Evolutionary conservation across 2,329 filamentous ascomycete species (phyloP).

Genomic region (Aspergillus candidus): DNA sequence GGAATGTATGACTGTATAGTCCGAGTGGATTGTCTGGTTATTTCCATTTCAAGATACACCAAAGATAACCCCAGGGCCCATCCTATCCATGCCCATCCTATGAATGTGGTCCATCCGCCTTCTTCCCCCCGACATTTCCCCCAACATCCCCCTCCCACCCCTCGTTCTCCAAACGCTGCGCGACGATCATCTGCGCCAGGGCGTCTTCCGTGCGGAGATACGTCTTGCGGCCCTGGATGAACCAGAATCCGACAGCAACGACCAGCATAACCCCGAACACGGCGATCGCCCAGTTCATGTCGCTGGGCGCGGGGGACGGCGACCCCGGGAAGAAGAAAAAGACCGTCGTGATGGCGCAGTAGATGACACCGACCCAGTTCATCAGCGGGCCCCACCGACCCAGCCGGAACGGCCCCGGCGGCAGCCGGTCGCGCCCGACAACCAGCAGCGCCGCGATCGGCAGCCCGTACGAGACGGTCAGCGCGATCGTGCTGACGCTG

Average conservation of each 20-base stretch:
- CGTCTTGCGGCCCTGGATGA: conserved; percentile 40
- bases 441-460: conserved; percentile 46
- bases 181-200: conserved; percentile 20
- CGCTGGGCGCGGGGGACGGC: conserved; percentile 40
- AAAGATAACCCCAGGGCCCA: too few species aligned
- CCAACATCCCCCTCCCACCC: too few species aligned
- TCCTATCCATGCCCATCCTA: too few species aligned
- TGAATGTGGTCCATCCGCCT: too few species aligned
- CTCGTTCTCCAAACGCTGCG: conserved; percentile 18
- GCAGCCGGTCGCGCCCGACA: conserved; percentile 49
- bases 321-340: conserved; percentile 51
- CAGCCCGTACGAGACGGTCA: conserved; percentile 49
- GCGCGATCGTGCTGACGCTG: conserved; percentile 52
- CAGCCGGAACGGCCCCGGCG: conserved; percentile 41
- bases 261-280: conserved; percentile 53
- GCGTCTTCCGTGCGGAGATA: conserved; percentile 30
- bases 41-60: too few species aligned
- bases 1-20: too few species aligned
- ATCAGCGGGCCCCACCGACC: conserved; percentile 38
- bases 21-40: too few species aligned
- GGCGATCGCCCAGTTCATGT: conserved; percentile 55
- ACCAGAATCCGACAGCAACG: conserved; percentile 47
- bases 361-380: conserved; percentile 48
- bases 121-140: too few species aligned
- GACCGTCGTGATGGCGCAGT: conserved; percentile 48